Percentiles rank a stretch among this genome's conserved stretches.
These are phyloP conservation scores for Patellaria atrata DNA, from an alignment of 495 filamentous ascomycete species.

Conservation along the genomic window DNA sequence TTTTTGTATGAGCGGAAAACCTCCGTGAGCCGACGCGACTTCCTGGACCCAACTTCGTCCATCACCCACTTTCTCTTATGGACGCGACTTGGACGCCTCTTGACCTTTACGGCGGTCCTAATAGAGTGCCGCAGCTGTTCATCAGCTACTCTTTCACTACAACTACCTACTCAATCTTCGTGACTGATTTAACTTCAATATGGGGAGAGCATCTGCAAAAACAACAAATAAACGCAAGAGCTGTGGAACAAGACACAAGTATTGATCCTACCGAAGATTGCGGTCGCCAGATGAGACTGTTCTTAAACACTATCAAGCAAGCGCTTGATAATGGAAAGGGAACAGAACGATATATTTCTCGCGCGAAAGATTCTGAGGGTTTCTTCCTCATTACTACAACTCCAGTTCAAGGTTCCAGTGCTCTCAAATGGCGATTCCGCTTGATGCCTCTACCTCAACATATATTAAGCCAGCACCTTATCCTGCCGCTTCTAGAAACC, in stretches of 20 bases:
- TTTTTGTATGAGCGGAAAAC: no score
- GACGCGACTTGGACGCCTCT: slow-evolving; percentile 19
- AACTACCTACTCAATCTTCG: slow-evolving; percentile 51
- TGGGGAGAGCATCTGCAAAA: slow-evolving; percentile 63
- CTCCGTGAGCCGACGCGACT: no score
- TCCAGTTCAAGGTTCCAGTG: slow-evolving; percentile 51
- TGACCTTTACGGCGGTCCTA: slow-evolving; percentile 3
- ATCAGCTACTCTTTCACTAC: slow-evolving; percentile 36
- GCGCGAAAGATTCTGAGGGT: slow-evolving; percentile 21
- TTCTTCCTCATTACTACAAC: slow-evolving; percentile 45
- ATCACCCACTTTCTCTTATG: no score
- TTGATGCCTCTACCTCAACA: slow-evolving; percentile 41
- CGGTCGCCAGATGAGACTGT: slow-evolving; percentile 48
- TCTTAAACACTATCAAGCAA: slow-evolving; percentile 57
- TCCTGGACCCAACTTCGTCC: no score
- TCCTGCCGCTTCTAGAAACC: slow-evolving; percentile 53
- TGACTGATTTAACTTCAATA: slow-evolving; percentile 76
- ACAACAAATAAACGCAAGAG: slow-evolving; percentile 47
- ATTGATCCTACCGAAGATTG: slow-evolving; percentile 75
- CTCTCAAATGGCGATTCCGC: slow-evolving; percentile 54
- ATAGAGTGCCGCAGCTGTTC: slow-evolving; percentile 14
- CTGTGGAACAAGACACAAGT: slow-evolving; percentile 49
- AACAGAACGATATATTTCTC: slow-evolving; percentile 23
- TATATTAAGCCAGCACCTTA: slow-evolving; percentile 42
- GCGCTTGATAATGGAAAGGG: slow-evolving; percentile 37